Base-by-base conservation (phyloP, 108 stramenopile genomes). In the Fistulifera pelliculosa region DNA sequence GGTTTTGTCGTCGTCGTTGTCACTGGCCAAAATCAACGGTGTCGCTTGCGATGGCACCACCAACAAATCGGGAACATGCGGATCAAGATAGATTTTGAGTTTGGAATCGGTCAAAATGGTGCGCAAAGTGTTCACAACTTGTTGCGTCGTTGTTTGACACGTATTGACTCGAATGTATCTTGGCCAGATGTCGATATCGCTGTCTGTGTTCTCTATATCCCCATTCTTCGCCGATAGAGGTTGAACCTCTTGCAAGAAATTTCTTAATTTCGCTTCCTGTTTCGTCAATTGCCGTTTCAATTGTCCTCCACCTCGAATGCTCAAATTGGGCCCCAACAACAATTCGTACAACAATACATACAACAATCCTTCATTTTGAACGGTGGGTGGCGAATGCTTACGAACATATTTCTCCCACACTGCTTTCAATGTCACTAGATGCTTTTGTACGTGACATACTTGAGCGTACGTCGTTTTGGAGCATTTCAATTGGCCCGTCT, bases 161-260 rank as follows among this genome's bases (percentile, higher is more conserved):
- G 81, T 79, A 66, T 94, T 94, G 43, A 94, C 76, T 1, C 92
- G 83, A 41, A 82, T 76, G 59, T 94, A 94, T 14, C 85, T 72
- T 23, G 92, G 88, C 60, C 86, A 88, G 14, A 21, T 23, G 15
- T 60, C 14, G 47, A 31, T 19, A 17, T 22, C n/a, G 26, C 0
- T 54, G 14, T 35, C 31, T 3, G 8, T 6, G 31, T 35, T 35
- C 3, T 35, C 31, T n/a, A 23, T 15, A 15, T 4, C 52, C 26
- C 12, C 22, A 19, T 44, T 24, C 21, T 19, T 25, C 57, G 1
- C 19, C 35, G 38, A 47, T 27, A 15, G 39, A 45, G 8, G 31
- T 35, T 35, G 31, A 35, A 35, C 8, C 50, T 41, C 21, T 4
- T 27, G 51, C 45, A 27, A 45, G 40, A 18, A 14, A 59, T 55